Evolutionary conservation across 257 asterid genomes (phyloP).

Genomic region (Solanum clarkiae): DNA sequence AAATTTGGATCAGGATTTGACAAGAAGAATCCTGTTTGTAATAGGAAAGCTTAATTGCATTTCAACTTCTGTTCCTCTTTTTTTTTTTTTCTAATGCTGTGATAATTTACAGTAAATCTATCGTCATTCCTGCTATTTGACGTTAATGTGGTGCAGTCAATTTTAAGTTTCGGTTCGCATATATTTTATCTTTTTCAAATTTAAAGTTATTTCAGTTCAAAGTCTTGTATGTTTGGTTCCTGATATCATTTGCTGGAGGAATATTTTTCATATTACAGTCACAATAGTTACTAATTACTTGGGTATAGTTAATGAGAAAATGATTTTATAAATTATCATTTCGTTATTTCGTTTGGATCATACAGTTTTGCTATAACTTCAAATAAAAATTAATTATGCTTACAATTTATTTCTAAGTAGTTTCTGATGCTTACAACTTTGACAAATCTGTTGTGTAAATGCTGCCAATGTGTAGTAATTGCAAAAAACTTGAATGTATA

Average conservation of each 20-base stretch:
- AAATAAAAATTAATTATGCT: not conserved
- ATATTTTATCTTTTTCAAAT: too few species aligned
- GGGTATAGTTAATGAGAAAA: not conserved
- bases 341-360: not conserved
- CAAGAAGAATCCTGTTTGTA: not conserved
- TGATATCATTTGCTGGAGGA: not conserved
- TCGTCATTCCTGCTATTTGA: not conserved
- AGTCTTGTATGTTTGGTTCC: not conserved
- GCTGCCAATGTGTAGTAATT: too few species aligned
- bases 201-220: not conserved
- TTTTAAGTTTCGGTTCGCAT: too few species aligned
- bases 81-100: not conserved
- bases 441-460: not conserved
- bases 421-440: not conserved
- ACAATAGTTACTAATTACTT: not conserved
- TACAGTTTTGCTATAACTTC: too few species aligned
- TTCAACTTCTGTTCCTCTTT: not conserved
- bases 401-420: not conserved
- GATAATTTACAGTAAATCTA: not conserved
- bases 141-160: not conserved
- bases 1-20: not conserved
- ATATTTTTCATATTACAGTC: not conserved
- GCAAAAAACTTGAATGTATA: too few species aligned
- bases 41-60: not conserved
- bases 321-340: not conserved